phyloP scores from a whole-genome alignment of 2,329 filamentous ascomycete genomes.

The Rugonectria rugulosa region DNA sequence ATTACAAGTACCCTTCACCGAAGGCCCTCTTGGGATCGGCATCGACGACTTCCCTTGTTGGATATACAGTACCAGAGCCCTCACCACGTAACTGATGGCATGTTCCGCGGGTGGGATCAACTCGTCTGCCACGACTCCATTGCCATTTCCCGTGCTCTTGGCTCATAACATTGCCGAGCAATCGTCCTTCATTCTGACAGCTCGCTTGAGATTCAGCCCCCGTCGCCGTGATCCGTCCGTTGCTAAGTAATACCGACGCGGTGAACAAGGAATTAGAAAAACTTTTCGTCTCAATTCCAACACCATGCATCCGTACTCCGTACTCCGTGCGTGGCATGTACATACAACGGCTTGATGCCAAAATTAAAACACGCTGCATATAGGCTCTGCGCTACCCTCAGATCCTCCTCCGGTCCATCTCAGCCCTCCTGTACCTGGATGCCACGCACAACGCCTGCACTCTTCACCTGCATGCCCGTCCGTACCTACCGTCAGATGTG shows the following conservation, averaged over 20 bases:
- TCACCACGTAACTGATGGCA: constrained; percentile 12
- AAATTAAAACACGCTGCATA: constrained; percentile 6
- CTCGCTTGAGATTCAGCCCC: constrained; percentile 15
- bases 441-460: constrained; percentile 14
- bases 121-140: too few species aligned
- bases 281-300: not conserved
- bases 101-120: too few species aligned
- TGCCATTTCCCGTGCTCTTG: too few species aligned
- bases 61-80: constrained; percentile 22
- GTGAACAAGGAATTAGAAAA: not conserved
- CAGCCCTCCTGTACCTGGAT: constrained; percentile 6
- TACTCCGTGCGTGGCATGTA: too few species aligned
- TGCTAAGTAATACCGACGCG: not conserved
- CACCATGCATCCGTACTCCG: too few species aligned
- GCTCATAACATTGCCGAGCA: too few species aligned
- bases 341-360: too few species aligned
- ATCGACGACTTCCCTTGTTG: constrained; percentile 19
- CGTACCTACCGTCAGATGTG: not conserved
- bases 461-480: constrained; percentile 24
- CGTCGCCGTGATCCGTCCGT: constrained; percentile 6
- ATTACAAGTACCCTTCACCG: constrained; percentile 10
- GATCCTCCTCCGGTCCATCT: constrained; percentile 5
- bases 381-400: constrained; percentile 9
- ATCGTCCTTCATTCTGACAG: not conserved
- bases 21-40: constrained; percentile 32